phyloP scores from a whole-genome alignment of 2,329 filamentous ascomycete genomes.

The Fusarium humuli region DNA sequence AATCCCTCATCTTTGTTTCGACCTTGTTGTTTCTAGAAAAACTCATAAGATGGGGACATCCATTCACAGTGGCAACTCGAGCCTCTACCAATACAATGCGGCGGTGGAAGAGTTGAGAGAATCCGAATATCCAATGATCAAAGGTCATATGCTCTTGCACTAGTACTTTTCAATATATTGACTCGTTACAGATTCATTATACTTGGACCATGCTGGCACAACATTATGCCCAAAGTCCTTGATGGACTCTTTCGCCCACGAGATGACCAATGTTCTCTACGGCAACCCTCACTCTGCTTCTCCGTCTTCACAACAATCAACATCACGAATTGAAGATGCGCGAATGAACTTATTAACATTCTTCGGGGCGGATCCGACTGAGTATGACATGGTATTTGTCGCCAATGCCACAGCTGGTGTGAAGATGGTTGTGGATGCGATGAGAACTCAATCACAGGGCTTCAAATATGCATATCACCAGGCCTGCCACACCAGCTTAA shows the following conservation, averaged over 20 bases:
- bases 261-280: conserved; percentile 82
- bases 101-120: conserved; percentile 69
- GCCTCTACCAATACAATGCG: conserved; percentile 63
- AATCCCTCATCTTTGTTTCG: background rate
- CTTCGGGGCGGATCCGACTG: conserved; percentile 82
- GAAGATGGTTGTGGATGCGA: conserved; percentile 84
- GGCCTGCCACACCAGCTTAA: conserved; percentile 86
- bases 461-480: conserved; percentile 87
- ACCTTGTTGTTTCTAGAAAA: background rate
- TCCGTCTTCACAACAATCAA: conserved; percentile 80
- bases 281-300: conserved; percentile 95
- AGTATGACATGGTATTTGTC: conserved; percentile 91
- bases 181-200: conserved; percentile 71
- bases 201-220: conserved; percentile 97
- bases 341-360: conserved; percentile 78
- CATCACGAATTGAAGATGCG: conserved; percentile 79
- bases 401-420: conserved; percentile 92
- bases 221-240: conserved; percentile 83
- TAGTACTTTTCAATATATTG: background rate
- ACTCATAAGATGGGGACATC: conserved; percentile 9
- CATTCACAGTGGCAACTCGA: conserved; percentile 8
- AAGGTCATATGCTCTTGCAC: conserved; percentile 59
- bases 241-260: conserved; percentile 81
- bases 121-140: conserved; percentile 76
- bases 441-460: conserved; percentile 75